Percentiles rank a stretch among this genome's conserved stretches.
These are phyloP conservation scores for Calophaca sinica DNA, from an alignment of 306 rosid genomes.

Conservation along the genomic window DNA sequence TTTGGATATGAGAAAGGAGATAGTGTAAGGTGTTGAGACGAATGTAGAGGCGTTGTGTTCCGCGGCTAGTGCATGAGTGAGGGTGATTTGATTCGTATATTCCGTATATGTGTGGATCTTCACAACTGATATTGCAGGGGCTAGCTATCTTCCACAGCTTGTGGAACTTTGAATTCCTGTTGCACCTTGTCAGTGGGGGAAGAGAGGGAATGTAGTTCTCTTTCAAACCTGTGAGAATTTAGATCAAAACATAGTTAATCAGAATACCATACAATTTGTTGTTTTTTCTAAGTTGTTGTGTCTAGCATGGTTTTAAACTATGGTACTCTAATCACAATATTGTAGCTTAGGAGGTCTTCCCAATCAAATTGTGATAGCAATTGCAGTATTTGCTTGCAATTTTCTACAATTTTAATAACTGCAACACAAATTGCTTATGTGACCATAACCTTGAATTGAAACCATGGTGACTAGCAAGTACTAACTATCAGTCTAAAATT, in stretches of 20 bases:
- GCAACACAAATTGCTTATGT: background rate
- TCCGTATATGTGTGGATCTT: slow-evolving; percentile 59
- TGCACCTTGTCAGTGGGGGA: slow-evolving; percentile 91
- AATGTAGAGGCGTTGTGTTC: slow-evolving; percentile 93
- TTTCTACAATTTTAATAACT: background rate
- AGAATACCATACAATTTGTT: slow-evolving; percentile 16
- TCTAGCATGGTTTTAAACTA: background rate
- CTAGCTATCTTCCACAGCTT: slow-evolving; percentile 81
- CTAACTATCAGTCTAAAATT: background rate
- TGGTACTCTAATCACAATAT: background rate
- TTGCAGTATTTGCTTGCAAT: background rate
- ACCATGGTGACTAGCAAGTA: background rate
- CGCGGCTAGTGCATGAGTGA: slow-evolving; percentile 83
- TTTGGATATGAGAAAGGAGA: slow-evolving; percentile 62
- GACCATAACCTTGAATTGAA: background rate
- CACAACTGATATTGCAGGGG: slow-evolving; percentile 68
- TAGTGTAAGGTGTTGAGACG: slow-evolving; percentile 87
- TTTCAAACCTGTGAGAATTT: slow-evolving; percentile 68
- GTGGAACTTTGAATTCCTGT: slow-evolving; percentile 67
- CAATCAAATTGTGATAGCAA: background rate
- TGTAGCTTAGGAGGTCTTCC: background rate
- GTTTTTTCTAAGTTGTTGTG: background rate
- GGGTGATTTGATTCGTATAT: slow-evolving; percentile 61
- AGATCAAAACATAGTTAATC: slow-evolving; percentile 4
- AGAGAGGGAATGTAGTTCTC: slow-evolving; percentile 80